phyloP scores from a whole-genome alignment of 768 basidiomycete genomes.

The Leccinum barrowsii region DNA sequence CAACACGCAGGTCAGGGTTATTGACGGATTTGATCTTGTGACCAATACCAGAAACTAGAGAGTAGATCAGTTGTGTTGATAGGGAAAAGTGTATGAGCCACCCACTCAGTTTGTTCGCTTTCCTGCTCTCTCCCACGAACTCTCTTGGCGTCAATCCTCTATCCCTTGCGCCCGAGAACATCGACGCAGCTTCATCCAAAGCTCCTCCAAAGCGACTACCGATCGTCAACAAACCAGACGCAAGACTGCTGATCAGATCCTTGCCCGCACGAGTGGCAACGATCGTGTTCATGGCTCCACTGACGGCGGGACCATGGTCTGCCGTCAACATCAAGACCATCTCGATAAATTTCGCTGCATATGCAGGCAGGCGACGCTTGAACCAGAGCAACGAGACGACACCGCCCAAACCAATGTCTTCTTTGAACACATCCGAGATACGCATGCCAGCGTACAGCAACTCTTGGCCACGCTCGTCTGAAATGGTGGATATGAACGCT shows the following conservation, averaged over 20 bases:
- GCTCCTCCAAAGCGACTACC: constrained; percentile 98
- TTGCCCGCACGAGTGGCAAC: constrained; percentile 99
- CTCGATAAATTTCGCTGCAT: constrained; percentile 98
- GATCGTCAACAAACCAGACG: constrained; percentile 95
- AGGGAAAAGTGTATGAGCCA: constrained; percentile 15
- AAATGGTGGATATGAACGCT: constrained; percentile 98
- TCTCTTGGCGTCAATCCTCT: constrained; percentile 95
- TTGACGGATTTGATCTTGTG: constrained; percentile 99
- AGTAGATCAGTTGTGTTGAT: constrained; percentile 5
- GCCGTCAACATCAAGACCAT: constrained; percentile 99
- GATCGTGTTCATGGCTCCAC: constrained; percentile 99
- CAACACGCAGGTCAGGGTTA: constrained; percentile 91
- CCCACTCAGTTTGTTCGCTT: constrained; percentile 87
- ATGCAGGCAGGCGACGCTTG: constrained; percentile 88
- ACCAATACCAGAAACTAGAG: constrained; percentile 88
- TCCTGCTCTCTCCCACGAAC: constrained; percentile 91
- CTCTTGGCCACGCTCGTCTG: constrained; percentile 98
- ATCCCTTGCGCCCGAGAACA: constrained; percentile 92
- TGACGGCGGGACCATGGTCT: constrained; percentile 97
- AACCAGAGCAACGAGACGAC: constrained; percentile 97
- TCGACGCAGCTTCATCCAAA: constrained; percentile 92
- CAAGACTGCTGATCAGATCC: constrained; percentile 94
- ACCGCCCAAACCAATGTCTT: constrained; percentile 94
- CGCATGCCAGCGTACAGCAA: constrained; percentile 98
- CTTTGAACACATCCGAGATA: constrained; percentile 98